Conservation (phyloP, 306 rosid genomes). For the Chamaecrista fasciculata region DNA sequence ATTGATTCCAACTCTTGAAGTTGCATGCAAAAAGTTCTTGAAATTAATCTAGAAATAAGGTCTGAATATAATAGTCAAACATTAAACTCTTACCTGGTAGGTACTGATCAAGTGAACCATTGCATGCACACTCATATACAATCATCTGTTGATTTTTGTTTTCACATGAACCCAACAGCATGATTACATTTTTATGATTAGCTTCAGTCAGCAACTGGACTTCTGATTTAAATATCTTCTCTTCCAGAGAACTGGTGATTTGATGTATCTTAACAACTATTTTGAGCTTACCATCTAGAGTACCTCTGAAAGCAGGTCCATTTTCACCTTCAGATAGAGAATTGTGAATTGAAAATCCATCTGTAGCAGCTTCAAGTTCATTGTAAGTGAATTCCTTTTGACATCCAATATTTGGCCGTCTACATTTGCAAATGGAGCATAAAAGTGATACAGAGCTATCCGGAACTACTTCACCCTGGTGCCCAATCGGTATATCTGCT, state of each 20-base stretch:
- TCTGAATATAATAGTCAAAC: neutral
- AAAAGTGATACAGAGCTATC: constrained; percentile 9
- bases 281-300: constrained; percentile 35
- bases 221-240: constrained; percentile 43
- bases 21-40: neutral
- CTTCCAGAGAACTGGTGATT: constrained; percentile 40
- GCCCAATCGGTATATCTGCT: neutral
- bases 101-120: constrained; percentile 48
- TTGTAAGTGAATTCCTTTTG: constrained; percentile 43
- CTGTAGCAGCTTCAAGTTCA: constrained; percentile 46
- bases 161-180: constrained; percentile 51
- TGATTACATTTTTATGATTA: constrained; percentile 53
- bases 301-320: constrained; percentile 46
- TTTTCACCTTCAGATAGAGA: constrained; percentile 38
- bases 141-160: constrained; percentile 44
- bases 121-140: constrained; percentile 53
- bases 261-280: constrained; percentile 53
- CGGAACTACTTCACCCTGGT: neutral
- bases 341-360: constrained; percentile 34
- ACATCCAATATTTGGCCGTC: constrained; percentile 41
- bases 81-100: constrained; percentile 38
- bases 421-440: constrained; percentile 40
- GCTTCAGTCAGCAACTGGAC: constrained; percentile 47
- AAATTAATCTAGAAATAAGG: neutral
- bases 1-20: neutral